Evolutionary conservation across 1,139 yeast species (phyloP).

Genomic region (Yamadazyma taylorii): DNA sequence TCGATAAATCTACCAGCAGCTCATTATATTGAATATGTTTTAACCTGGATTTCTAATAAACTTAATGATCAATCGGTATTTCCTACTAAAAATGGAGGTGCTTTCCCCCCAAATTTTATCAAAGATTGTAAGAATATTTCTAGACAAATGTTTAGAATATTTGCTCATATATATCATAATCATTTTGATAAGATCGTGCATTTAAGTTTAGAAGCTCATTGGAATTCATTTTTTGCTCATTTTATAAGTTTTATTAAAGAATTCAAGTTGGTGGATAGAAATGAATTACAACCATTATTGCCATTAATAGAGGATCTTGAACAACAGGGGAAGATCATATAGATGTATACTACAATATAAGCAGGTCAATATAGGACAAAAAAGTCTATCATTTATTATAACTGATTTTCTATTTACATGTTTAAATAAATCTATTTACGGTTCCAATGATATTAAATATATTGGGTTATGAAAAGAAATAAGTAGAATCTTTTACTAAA

Average conservation of each 20-base stretch:
- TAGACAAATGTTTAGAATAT: slow-evolving; percentile 92
- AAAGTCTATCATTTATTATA: not conserved
- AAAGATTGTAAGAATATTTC: slow-evolving; percentile 84
- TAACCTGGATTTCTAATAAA: slow-evolving; percentile 87
- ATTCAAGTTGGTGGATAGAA: slow-evolving; percentile 73
- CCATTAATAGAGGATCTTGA: slow-evolving; percentile 80
- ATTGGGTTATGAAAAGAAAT: slow-evolving; percentile 60
- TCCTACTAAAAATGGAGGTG: slow-evolving; percentile 92
- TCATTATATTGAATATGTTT: slow-evolving; percentile 88
- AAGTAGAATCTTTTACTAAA: slow-evolving; percentile 68
- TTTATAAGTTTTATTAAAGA: slow-evolving; percentile 84
- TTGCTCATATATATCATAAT: slow-evolving; percentile 92
- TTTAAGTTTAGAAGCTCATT: slow-evolving; percentile 90
- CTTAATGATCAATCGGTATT: slow-evolving; percentile 85
- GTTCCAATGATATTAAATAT: not conserved
- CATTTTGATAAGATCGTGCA: slow-evolving; percentile 93
- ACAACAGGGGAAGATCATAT: slow-evolving; percentile 76
- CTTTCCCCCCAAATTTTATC: slow-evolving; percentile 84
- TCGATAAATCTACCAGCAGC: slow-evolving; percentile 87
- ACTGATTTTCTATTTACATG: slow-evolving; percentile 1
- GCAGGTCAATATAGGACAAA: too few relatives aligned
- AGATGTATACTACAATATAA: too few relatives aligned
- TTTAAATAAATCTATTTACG: not conserved
- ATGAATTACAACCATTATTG: slow-evolving; percentile 76
- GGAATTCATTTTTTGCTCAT: slow-evolving; percentile 98